phyloP scores from a whole-genome alignment of 208 protist genomes.

The Histomonas meleagridis region DNA sequence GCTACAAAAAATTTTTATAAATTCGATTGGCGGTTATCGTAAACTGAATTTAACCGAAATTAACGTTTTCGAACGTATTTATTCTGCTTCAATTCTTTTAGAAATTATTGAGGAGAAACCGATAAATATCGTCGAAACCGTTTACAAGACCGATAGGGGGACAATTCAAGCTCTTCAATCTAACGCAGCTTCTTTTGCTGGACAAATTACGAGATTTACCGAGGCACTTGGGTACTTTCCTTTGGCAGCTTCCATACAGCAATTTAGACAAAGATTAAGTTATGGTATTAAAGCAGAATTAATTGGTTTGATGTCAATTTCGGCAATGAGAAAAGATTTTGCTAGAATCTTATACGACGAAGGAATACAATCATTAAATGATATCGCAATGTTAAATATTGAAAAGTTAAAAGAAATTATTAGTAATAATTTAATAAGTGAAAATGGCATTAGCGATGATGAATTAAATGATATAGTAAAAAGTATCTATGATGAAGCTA shows the following conservation, averaged over 20 bases:
- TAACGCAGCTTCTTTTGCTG: neutral
- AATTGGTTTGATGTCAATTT: neutral
- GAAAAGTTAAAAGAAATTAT: neutral
- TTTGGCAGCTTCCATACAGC: neutral
- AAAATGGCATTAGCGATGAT: neutral
- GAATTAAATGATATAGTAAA: too few species aligned
- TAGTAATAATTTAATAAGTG: neutral
- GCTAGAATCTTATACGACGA: neutral
- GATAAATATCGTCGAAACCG: neutral
- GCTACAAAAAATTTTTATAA: neutral
- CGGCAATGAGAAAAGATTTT: neutral
- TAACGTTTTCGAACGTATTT: neutral
- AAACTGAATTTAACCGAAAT: too few species aligned
- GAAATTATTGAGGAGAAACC: neutral
- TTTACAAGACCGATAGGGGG: neutral
- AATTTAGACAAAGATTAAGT: neutral
- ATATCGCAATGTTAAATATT: neutral
- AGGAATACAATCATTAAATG: neutral
- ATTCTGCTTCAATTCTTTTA: neutral
- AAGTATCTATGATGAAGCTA: too few species aligned
- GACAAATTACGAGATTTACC: constrained; percentile 18
- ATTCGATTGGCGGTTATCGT: neutral
- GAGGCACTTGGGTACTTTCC: neutral
- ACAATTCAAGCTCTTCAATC: constrained; percentile 24
- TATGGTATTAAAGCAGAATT: neutral